phyloP scores from a whole-genome alignment of 1,284 basidiomycete genomes.

The Cystobasidium slooffiae region DNA sequence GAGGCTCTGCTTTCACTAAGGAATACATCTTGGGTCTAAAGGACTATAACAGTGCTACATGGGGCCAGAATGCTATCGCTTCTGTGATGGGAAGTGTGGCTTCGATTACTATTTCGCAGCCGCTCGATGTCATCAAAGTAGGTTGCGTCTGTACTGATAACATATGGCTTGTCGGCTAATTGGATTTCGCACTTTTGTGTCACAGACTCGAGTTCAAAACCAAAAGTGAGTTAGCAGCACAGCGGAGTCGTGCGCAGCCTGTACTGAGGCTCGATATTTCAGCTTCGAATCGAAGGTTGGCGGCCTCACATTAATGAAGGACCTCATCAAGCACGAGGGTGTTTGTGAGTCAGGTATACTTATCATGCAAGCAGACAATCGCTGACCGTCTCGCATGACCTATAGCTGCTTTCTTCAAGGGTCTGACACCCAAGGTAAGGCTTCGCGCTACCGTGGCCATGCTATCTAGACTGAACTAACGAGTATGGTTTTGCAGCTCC shows the following conservation, averaged over 20 bases:
- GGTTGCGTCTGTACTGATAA: not conserved
- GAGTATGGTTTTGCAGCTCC: conserved; percentile 65
- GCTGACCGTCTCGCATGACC: not conserved
- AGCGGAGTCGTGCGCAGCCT: conserved; percentile 65
- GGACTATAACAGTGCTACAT: conserved; percentile 91
- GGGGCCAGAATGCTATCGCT: conserved; percentile 89
- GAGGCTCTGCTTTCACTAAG: conserved; percentile 91
- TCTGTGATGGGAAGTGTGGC: conserved; percentile 92
- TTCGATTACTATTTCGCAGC: conserved; percentile 93
- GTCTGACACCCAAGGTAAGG: conserved; percentile 72
- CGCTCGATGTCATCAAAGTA: conserved; percentile 87
- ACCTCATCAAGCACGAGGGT: conserved; percentile 88
- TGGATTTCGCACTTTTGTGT: not conserved
- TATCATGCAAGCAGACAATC: not conserved
- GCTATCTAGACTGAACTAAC: not conserved
- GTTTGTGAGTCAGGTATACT: conserved; percentile 50
- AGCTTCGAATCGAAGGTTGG: conserved; percentile 90
- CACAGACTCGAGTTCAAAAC: conserved; percentile 31
- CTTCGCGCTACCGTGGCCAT: not conserved
- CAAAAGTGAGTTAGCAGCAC: not conserved
- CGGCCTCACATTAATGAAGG: conserved; percentile 83
- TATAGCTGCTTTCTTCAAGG: conserved; percentile 82
- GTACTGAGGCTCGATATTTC: conserved; percentile 79
- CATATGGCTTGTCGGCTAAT: not conserved
- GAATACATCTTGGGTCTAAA: conserved; percentile 86